These are phyloP conservation scores for Mortierella sp. DNA, from an alignment of 371 early-diverging fungal genomes.

Conservation along the genomic window DNA sequence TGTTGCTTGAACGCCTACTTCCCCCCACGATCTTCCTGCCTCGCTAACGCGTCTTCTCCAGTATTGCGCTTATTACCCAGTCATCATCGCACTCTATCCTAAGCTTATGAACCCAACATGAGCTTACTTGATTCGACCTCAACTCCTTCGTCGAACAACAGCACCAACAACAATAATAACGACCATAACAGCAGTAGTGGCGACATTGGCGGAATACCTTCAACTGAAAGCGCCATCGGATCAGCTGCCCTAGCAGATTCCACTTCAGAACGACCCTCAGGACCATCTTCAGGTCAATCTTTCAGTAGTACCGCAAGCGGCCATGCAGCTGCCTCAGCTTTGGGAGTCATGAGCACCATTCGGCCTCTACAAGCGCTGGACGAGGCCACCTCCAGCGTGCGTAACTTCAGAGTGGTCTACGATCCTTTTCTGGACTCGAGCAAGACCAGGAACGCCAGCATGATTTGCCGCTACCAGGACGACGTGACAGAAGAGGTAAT, in stretches of 20 bases:
- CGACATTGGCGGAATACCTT: too few relatives aligned
- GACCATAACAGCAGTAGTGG: too few relatives aligned
- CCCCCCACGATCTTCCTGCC: neutral
- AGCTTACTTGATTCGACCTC: conserved; percentile 52
- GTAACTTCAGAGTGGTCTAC: conserved; percentile 46
- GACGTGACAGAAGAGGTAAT: conserved; percentile 51
- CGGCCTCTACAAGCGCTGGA: conserved; percentile 30
- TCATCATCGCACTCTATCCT: neutral
- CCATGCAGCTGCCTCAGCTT: neutral
- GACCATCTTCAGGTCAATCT: too few relatives aligned
- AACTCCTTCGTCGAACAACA: conserved; percentile 23
- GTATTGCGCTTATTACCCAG: neutral
- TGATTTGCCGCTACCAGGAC: conserved; percentile 51
- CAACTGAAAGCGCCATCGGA: too few relatives aligned
- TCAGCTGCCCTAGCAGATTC: too few relatives aligned
- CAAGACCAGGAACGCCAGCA: conserved; percentile 37
- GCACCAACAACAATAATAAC: conserved; percentile 3
- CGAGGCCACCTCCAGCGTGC: conserved; percentile 25
- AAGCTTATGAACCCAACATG: conserved; percentile 48
- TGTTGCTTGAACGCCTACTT: too few relatives aligned
- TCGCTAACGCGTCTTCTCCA: neutral
- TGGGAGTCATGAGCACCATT: conserved; percentile 7
- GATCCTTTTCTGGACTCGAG: conserved; percentile 51
- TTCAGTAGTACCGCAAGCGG: conserved; percentile 1
- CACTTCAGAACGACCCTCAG: too few relatives aligned